These are phyloP conservation scores for Talaromyces amestolkiae DNA, from an alignment of 2,329 filamentous ascomycete genomes.

Conservation along the genomic window DNA sequence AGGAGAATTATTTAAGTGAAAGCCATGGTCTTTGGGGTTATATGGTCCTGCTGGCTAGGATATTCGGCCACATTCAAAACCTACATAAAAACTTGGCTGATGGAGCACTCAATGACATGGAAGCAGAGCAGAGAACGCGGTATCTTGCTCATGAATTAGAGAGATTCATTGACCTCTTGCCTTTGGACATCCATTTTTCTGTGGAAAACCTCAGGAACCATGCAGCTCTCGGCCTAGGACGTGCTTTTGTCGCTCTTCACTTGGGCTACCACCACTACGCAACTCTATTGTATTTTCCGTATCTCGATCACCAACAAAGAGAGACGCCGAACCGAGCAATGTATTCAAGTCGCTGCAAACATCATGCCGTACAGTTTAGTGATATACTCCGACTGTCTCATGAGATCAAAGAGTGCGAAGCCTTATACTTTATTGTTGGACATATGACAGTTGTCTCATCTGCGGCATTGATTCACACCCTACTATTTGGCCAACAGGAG, in stretches of 20 bases:
- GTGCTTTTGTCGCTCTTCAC: constrained; percentile 47
- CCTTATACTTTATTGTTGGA: constrained; percentile 47
- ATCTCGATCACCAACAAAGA: constrained; percentile 31
- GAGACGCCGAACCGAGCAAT: neutral
- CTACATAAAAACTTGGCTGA: neutral
- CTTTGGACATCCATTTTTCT: constrained; percentile 3
- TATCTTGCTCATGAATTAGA: neutral
- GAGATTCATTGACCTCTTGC: neutral
- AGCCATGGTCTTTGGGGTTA: neutral
- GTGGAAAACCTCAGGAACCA: constrained; percentile 41
- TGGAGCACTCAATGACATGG: neutral
- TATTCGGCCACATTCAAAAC: neutral
- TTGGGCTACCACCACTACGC: constrained; percentile 50
- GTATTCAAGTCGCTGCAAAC: constrained; percentile 43
- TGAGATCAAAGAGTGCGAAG: constrained; percentile 35
- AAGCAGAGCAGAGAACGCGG: neutral
- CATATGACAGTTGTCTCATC: constrained; percentile 50
- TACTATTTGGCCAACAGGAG: constrained; percentile 40
- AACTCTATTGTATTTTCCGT: constrained; percentile 51
- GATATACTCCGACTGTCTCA: neutral
- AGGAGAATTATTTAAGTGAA: neutral
- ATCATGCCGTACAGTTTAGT: constrained; percentile 35
- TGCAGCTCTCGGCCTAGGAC: constrained; percentile 41
- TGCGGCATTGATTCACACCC: constrained; percentile 47
- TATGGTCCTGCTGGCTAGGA: neutral